phyloP scores from a whole-genome alignment of 83 land plant species.

The Isoetes engelmannii region DNA sequence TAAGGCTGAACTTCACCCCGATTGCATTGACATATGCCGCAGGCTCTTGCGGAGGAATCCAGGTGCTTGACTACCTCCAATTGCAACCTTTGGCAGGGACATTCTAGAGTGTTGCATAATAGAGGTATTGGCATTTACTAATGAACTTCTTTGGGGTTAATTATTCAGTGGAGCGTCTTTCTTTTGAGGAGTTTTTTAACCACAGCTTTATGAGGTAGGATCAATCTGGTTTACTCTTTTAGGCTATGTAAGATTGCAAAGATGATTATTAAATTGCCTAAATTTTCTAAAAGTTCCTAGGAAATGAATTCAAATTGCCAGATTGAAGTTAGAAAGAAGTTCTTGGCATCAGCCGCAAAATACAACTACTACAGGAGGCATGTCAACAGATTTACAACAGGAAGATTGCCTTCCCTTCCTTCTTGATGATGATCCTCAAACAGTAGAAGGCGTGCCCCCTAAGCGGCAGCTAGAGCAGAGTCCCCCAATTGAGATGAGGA shows the following conservation, averaged over 20 bases:
- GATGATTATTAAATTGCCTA: background rate
- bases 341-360: background rate
- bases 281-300: background rate
- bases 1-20: conserved; percentile 44
- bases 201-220: conserved; percentile 54
- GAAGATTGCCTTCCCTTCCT: conserved; percentile 63
- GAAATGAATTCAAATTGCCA: too few relatives aligned
- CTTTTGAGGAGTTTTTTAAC: conserved; percentile 93
- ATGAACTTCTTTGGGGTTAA: too few relatives aligned
- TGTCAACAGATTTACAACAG: conserved; percentile 20
- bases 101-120: too few relatives aligned
- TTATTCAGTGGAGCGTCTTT: conserved; percentile 71
- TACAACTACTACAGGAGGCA: background rate
- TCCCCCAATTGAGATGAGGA: too few relatives aligned
- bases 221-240: too few relatives aligned
- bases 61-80: conserved; percentile 33
- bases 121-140: too few relatives aligned
- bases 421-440: conserved; percentile 60
- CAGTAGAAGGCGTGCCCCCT: conserved; percentile 13
- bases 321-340: too few relatives aligned
- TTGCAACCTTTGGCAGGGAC: too few relatives aligned
- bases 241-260: too few relatives aligned
- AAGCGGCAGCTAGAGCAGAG: too few relatives aligned
- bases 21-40: conserved; percentile 80
- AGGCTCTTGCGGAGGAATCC: conserved; percentile 80